Percentiles rank a stretch among this genome's conserved stretches.
Conservation (phyloP, 192 early-diverging fungal genomes). For the Spizellomyces sp. region DNA sequence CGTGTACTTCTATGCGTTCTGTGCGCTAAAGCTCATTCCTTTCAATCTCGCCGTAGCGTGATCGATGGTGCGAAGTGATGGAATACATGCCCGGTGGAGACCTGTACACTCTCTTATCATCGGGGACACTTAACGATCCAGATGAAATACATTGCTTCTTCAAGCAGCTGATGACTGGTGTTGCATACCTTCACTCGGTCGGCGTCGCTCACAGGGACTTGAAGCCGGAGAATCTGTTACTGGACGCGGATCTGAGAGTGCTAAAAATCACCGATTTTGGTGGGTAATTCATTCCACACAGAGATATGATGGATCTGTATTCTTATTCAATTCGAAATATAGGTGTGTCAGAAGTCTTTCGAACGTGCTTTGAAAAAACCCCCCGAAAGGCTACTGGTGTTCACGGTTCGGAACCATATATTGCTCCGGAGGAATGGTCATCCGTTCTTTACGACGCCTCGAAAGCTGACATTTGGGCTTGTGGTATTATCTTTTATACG, state of each 20-base stretch:
- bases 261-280: conserved; percentile 64
- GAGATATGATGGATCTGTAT: background rate
- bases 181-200: conserved; percentile 54
- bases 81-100: conserved; percentile 62
- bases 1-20: background rate
- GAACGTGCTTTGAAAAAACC: conserved; percentile 47
- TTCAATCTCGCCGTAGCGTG: conserved; percentile 27
- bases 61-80: conserved; percentile 57
- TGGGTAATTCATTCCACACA: conserved; percentile 2
- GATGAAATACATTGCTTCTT: conserved; percentile 56
- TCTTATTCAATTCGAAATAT: background rate
- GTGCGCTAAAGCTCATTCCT: background rate
- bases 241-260: conserved; percentile 46
- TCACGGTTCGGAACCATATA: conserved; percentile 58
- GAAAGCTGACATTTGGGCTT: conserved; percentile 60
- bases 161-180: conserved; percentile 54
- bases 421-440: conserved; percentile 62
- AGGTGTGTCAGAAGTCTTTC: conserved; percentile 56
- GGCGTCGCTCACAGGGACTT: conserved; percentile 58
- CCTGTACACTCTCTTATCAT: conserved; percentile 42
- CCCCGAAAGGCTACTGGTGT: conserved; percentile 46
- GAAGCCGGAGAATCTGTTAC: conserved; percentile 59
- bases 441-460: conserved; percentile 41
- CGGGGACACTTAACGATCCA: conserved; percentile 30
- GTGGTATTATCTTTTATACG: conserved; percentile 54